These are phyloP conservation scores for Ceratocystis diversiconidia DNA, from an alignment of 2,329 filamentous ascomycete genomes.

Conservation along the genomic window DNA sequence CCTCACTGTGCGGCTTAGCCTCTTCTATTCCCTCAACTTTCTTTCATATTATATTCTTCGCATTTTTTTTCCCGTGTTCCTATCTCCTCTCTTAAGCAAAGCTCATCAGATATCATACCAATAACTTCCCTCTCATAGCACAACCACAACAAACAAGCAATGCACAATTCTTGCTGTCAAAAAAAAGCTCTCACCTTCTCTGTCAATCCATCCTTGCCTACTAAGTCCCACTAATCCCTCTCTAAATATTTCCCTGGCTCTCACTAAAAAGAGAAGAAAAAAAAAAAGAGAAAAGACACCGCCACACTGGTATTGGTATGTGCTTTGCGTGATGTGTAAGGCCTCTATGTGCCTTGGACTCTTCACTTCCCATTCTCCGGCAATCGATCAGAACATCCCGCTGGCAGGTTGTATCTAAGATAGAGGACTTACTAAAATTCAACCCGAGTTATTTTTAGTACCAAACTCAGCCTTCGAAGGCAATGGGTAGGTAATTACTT, in stretches of 20 bases:
- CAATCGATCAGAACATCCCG: not conserved
- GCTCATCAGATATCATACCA: too few relatives aligned
- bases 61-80: not conserved
- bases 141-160: too few relatives aligned
- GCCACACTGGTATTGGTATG: conserved; percentile 1
- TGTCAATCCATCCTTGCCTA: not conserved
- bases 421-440: too few relatives aligned
- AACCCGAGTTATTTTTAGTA: not conserved
- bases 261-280: too few relatives aligned
- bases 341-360: not conserved
- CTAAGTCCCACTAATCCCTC: not conserved
- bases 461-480: not conserved
- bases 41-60: too few relatives aligned
- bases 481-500: not conserved
- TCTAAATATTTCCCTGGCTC: not conserved
- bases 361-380: not conserved
- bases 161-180: not conserved
- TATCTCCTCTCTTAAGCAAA: not conserved
- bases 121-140: too few relatives aligned
- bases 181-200: not conserved
- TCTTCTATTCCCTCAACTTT: not conserved
- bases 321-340: not conserved
- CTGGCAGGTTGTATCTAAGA: not conserved
- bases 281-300: not conserved
- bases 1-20: not conserved